These are phyloP conservation scores for Rutstroemia sp. DNA, from an alignment of 2,329 filamentous ascomycete genomes.

Conservation along the genomic window DNA sequence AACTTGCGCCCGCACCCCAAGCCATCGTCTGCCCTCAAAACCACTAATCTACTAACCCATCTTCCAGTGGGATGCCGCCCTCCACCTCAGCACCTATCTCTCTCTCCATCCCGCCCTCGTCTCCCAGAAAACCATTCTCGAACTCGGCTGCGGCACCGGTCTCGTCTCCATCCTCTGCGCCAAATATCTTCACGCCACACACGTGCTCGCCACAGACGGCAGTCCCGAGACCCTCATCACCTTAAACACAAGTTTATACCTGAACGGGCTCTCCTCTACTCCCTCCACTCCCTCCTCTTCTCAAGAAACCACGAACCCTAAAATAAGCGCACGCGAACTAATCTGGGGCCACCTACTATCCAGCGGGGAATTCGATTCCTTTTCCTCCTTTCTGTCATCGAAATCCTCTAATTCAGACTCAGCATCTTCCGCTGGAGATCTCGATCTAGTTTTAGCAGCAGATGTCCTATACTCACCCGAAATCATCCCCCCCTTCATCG, in stretches of 20 bases:
- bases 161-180: slow-evolving; percentile 68
- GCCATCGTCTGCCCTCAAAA: background rate
- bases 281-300: background rate
- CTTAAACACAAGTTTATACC: slow-evolving; percentile 58
- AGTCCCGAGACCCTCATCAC: slow-evolving; percentile 64
- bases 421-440: slow-evolving; percentile 24
- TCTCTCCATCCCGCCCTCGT: slow-evolving; percentile 36
- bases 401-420: background rate
- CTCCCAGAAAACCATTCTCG: slow-evolving; percentile 51
- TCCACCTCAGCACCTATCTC: slow-evolving; percentile 66
- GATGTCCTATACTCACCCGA: slow-evolving; percentile 71
- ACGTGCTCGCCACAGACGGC: slow-evolving; percentile 66
- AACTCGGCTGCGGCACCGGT: slow-evolving; percentile 71
- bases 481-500: slow-evolving; percentile 55
- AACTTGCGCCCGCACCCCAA: background rate
- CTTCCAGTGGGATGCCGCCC: slow-evolving; percentile 61
- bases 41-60: background rate
- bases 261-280: slow-evolving; percentile 55
- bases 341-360: slow-evolving; percentile 35
- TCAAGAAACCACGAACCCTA: slow-evolving; percentile 24
- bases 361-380: slow-evolving; percentile 31
- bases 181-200: slow-evolving; percentile 52
- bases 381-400: slow-evolving; percentile 2
- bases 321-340: slow-evolving; percentile 50
- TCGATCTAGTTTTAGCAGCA: slow-evolving; percentile 64